Percentiles rank a stretch among this genome's conserved stretches.
Conservation (phyloP, 2,329 filamentous ascomycete species). For the Fusarium palustre region DNA sequence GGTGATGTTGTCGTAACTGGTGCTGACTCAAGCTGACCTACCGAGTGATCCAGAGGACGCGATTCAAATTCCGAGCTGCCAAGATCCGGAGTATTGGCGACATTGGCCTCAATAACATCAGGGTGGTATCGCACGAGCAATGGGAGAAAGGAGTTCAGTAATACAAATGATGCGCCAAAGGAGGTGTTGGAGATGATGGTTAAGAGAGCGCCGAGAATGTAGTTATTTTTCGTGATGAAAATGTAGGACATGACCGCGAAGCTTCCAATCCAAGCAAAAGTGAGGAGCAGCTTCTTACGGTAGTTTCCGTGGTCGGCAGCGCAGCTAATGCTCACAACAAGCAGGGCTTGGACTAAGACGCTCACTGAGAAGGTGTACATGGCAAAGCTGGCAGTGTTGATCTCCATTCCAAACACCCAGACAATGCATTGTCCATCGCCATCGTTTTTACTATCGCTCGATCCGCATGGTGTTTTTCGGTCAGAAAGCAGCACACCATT, state of each 20-base stretch:
- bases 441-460: conserved; percentile 66
- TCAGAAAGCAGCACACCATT: conserved; percentile 89
- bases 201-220: conserved; percentile 83
- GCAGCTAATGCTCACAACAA: conserved; percentile 96
- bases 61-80: conserved; percentile 51
- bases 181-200: conserved; percentile 94
- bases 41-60: conserved; percentile 51
- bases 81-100: conserved; percentile 48
- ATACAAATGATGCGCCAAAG: conserved; percentile 93
- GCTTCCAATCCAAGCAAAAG: conserved; percentile 86
- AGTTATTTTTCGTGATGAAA: conserved; percentile 78
- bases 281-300: conserved; percentile 86
- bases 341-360: conserved; percentile 86
- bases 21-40: conserved; percentile 46
- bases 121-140: conserved; percentile 90
- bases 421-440: conserved; percentile 81
- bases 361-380: conserved; percentile 98
- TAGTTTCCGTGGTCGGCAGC: conserved; percentile 94
- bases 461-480: conserved; percentile 77
- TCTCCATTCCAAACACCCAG: conserved; percentile 81
- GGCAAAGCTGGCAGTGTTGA: conserved; percentile 96
- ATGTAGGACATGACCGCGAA: conserved; percentile 90
- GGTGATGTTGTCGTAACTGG: conserved; percentile 60
- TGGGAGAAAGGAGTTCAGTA: conserved; percentile 94
- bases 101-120: conserved; percentile 52